Percentiles rank a stretch among this genome's conserved stretches.
phyloP scores from a whole-genome alignment of 345 rosid species.

The Ceriops zippeliana region DNA sequence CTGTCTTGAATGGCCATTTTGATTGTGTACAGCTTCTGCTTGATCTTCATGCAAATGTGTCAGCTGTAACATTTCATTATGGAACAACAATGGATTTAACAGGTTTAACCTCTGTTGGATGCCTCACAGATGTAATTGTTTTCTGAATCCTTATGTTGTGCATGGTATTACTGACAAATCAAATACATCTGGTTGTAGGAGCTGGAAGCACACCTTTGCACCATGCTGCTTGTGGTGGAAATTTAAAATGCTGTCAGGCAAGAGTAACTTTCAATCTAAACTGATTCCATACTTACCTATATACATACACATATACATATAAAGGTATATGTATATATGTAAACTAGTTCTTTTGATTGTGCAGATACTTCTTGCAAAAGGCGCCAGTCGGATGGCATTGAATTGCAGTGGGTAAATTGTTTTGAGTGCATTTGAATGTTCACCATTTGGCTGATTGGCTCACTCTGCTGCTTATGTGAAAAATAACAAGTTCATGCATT shows the following conservation, averaged over 20 bases:
- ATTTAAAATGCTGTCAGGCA: slow-evolving; percentile 92
- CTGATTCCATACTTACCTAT: slow-evolving; percentile 1
- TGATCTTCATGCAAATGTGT: slow-evolving; percentile 81
- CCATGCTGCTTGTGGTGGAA: slow-evolving; percentile 94
- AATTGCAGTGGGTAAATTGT: slow-evolving; percentile 80
- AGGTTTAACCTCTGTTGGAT: slow-evolving; percentile 39
- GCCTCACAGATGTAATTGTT: neutral
- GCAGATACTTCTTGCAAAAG: slow-evolving; percentile 83
- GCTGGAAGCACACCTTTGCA: slow-evolving; percentile 98
- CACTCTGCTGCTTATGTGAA: neutral
- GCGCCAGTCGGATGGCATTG: slow-evolving; percentile 69
- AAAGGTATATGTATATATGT: neutral
- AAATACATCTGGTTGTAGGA: slow-evolving; percentile 39
- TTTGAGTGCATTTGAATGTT: slow-evolving; percentile 6
- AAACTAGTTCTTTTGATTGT: slow-evolving; percentile 7
- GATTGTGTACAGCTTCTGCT: slow-evolving; percentile 95
- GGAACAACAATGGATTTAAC: slow-evolving; percentile 98
- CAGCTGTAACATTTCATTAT: slow-evolving; percentile 78
- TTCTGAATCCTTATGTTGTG: slow-evolving; percentile 3
- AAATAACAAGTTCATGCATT: slow-evolving; percentile 8
- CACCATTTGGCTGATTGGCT: slow-evolving; percentile 3
- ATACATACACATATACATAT: neutral
- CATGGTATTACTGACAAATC: slow-evolving; percentile 10
- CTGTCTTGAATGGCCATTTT: slow-evolving; percentile 88
- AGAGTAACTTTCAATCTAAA: slow-evolving; percentile 17